Evolutionary conservation across 257 asterid species (phyloP).

Genomic region (Solanum rostratum): DNA sequence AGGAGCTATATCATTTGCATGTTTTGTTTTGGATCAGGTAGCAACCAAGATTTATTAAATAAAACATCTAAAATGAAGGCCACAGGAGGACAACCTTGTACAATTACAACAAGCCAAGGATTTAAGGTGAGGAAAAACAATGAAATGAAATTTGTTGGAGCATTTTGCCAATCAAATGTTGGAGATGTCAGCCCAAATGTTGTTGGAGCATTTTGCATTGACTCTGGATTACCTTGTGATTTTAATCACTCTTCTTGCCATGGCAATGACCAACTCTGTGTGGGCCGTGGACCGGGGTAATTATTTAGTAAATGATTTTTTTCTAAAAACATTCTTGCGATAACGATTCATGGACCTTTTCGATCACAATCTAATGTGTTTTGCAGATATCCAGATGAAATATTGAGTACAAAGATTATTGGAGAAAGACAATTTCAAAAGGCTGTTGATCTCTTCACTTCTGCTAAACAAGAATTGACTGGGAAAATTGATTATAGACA

Average conservation of each 20-base stretch:
- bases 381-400: constrained; percentile 47
- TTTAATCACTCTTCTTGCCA: constrained; percentile 54
- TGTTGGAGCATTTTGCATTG: constrained; percentile 48
- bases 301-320: not conserved
- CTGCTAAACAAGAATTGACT: constrained; percentile 34
- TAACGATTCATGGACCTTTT: not conserved
- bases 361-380: not conserved
- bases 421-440: constrained; percentile 49
- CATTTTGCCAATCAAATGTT: constrained; percentile 58
- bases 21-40: not conserved
- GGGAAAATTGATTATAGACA: constrained; percentile 46
- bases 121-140: constrained; percentile 45
- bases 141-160: constrained; percentile 33
- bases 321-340: no score
- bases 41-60: not conserved
- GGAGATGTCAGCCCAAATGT: constrained; percentile 68
- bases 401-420: constrained; percentile 49
- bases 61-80: constrained; percentile 24
- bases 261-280: constrained; percentile 48
- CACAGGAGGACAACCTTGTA: constrained; percentile 38
- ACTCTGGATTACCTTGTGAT: constrained; percentile 49
- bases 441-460: constrained; percentile 35
- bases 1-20: not conserved
- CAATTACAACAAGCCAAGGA: constrained; percentile 26
- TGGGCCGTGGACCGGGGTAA: constrained; percentile 63